A percentile compares a stretch with the other conserved stretches of the same genome.
phyloP scores from a whole-genome alignment of 108 stramenopile genomes.

The Parietichytrium sp. region DNA sequence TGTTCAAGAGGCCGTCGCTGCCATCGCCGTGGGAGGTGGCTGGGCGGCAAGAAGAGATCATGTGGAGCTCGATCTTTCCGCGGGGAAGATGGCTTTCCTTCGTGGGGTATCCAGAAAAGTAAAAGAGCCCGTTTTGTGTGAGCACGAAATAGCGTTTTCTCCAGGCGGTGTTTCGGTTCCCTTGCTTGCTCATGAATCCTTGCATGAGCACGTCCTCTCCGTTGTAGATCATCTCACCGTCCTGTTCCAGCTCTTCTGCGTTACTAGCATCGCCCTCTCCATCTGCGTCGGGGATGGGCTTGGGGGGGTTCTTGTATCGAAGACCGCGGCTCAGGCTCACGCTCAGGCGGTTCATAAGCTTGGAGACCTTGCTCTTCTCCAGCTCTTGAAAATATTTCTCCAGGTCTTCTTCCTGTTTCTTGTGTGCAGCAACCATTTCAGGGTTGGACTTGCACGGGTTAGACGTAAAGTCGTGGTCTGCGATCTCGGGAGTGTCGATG shows the following conservation, averaged over 20 bases:
- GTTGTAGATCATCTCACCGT: too few species aligned
- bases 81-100: background rate
- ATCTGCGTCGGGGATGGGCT: too few species aligned
- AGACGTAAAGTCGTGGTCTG: background rate
- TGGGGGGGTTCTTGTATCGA: too few species aligned
- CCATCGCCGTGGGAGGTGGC: background rate
- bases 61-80: slow-evolving; percentile 36
- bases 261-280: too few species aligned
- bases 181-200: slow-evolving; percentile 34
- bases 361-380: background rate
- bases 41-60: slow-evolving; percentile 1
- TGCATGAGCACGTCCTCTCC: slow-evolving; percentile 21
- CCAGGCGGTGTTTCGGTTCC: slow-evolving; percentile 15
- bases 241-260: background rate
- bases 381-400: too few species aligned
- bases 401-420: background rate
- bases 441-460: background rate
- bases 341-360: background rate
- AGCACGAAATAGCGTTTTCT: slow-evolving; percentile 32
- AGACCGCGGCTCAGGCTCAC: background rate
- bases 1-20: background rate
- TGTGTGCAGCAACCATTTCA: background rate
- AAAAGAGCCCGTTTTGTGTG: slow-evolving; percentile 13
- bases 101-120: background rate
- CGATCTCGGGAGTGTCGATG: background rate